Evolutionary conservation across 2,329 filamentous ascomycete genomes (phyloP), one percentile per base, ranked within the genome.

Genomic region (Aspergillus fischeri): DNA sequence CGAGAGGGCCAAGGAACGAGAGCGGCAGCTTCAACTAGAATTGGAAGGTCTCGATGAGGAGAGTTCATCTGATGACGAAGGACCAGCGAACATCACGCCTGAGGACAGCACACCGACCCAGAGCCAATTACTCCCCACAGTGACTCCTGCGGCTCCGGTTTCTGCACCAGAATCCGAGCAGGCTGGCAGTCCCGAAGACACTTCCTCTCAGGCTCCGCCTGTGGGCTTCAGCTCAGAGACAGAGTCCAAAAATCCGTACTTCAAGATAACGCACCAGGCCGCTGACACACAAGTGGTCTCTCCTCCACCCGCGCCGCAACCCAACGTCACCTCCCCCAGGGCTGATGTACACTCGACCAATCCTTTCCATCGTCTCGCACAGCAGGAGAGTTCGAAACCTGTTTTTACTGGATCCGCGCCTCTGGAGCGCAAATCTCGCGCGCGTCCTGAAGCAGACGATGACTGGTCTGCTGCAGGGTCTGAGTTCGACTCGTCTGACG

Each of bases 231-330:
- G 82, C 3, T 77, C 81, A 5, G 87, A 91, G 63, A 81, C 83
- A 1, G 90, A 96, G 75, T 96, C 91, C 67, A 93, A 90, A 73
- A 97, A 97, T 70, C 94, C 94, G 2, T 99, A 96, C 79, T 91
- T 93, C 79, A 91, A 89, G 75, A 94, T 92, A 78, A 86, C 95
- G 81, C 87, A 86, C 51, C 88, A 92, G 71, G 79, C 85, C 9
- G 78, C 79, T 6, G 87, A 85, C 55, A 77, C 81, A 20, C 77
- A 84, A 10, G 66, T 74, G 14, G 67, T 77, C 29, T 70, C 78
- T 61, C 75, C 76, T 60, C 75, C 77, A 53, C 77, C 78, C 17
- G 72, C 80, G 29, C 69, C 78, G 25, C 69, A 80, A 24, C 20
- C 73, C 74, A 25, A 72, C 71, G 28, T 70, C 72, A 49, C 69